phyloP scores from a whole-genome alignment of 2,329 filamentous ascomycete species.

The Trichoderma gracile region DNA sequence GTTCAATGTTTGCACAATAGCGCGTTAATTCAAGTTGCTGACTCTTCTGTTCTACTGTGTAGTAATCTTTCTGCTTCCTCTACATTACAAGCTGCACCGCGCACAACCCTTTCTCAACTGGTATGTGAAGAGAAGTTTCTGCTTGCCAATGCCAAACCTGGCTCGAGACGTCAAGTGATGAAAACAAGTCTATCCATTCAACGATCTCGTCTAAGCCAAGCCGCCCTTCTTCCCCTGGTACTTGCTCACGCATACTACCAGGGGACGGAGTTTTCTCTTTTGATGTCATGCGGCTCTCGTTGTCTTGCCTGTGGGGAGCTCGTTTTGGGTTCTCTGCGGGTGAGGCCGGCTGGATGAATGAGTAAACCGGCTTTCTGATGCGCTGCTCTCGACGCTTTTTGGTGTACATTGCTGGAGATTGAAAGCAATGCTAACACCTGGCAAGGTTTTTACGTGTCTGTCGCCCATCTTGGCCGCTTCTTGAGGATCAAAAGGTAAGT shows the following conservation, averaged over 20 bases:
- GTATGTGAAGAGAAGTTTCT: conserved; percentile 3
- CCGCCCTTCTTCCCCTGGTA: conserved; percentile 72
- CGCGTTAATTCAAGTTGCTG: conserved; percentile 2
- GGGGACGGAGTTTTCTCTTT: conserved; percentile 69
- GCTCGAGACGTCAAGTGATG: conserved; percentile 36
- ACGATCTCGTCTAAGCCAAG: conserved; percentile 67
- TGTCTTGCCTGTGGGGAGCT: conserved; percentile 47
- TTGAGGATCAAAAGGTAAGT: not conserved
- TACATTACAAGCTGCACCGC: not conserved
- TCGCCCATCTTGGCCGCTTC: no score
- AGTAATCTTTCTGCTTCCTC: not conserved
- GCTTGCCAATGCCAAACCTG: conserved; percentile 30
- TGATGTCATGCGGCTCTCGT: conserved; percentile 62
- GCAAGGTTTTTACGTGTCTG: not conserved
- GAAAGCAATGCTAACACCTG: conserved; percentile 12
- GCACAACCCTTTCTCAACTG: not conserved
- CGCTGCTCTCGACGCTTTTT: not conserved
- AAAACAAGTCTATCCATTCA: conserved; percentile 71
- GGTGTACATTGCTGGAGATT: conserved; percentile 1
- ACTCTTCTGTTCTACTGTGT: conserved; percentile 12
- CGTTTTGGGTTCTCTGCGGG: conserved; percentile 55
- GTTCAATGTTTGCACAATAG: not conserved
- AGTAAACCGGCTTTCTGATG: conserved; percentile 68
- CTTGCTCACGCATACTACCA: conserved; percentile 53
- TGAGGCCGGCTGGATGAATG: conserved; percentile 63